Evolutionary conservation across 768 basidiomycete species (phyloP).

Genomic region (Serpula lacrymans): DNA sequence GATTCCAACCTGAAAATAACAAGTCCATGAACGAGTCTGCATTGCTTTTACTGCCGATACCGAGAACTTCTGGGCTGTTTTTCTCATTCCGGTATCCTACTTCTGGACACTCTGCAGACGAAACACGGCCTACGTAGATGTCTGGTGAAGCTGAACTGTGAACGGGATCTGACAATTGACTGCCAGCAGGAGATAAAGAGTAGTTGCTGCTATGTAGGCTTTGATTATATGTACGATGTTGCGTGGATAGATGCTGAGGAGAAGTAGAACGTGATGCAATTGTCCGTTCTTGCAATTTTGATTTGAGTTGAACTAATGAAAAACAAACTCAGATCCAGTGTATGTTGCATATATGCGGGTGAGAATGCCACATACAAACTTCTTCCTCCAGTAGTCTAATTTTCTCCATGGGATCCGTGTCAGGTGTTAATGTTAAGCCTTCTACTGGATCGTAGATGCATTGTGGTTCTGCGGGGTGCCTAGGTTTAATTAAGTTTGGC

Average conservation of each 20-base stretch:
- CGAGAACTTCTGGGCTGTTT: constrained; percentile 48
- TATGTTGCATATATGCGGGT: constrained; percentile 6
- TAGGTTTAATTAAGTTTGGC: constrained; percentile 26
- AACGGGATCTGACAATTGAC: constrained; percentile 8
- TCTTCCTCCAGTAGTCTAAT: constrained; percentile 75
- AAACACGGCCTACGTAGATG: constrained; percentile 9
- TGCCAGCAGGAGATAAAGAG: constrained; percentile 17
- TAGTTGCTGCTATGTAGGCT: constrained; percentile 17
- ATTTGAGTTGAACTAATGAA: constrained; percentile 57
- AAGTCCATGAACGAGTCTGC: constrained; percentile 61
- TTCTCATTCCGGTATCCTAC: constrained; percentile 40
- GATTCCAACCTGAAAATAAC: constrained; percentile 78
- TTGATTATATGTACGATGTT: constrained; percentile 13
- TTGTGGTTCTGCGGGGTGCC: constrained; percentile 82
- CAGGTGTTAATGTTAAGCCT: constrained; percentile 71
- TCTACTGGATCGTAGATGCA: constrained; percentile 87
- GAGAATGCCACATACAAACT: constrained; percentile 49
- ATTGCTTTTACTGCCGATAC: constrained; percentile 33
- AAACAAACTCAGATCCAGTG: constrained; percentile 6
- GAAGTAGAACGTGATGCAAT: constrained; percentile 36
- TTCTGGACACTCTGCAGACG: constrained; percentile 33
- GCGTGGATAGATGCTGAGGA: constrained; percentile 22
- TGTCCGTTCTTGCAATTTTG: constrained; percentile 54
- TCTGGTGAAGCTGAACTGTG: constrained; percentile 4
- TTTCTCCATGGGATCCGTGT: constrained; percentile 76